Base-by-base conservation (phyloP, 805 yeast genomes). In the Starmerella sp. region DNA sequence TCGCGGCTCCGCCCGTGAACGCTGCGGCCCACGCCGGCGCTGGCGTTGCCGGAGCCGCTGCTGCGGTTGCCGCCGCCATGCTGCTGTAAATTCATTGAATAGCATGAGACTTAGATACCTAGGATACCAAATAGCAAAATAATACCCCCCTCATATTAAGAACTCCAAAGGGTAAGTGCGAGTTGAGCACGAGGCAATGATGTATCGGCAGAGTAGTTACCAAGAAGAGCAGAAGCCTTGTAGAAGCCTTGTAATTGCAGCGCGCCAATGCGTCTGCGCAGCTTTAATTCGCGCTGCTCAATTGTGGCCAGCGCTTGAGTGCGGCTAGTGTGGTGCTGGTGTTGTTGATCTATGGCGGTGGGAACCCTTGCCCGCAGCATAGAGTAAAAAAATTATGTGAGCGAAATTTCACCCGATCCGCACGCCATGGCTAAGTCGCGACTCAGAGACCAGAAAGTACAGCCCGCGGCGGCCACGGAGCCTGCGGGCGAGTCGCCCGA, bases 31-130 rank as follows among this genome's bases (percentile, higher is more conserved):
- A 15, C 44, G 34, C 53, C 22, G 47, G 39, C 11, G 43, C 48
- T 36, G 58, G 56, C 22, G 48, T 15, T 22, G 53, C 42, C 35
- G 54, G 51, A n/a, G 62, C 56, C 34, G 60, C 47, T 17, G 53
- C 47, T 11, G 62, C 60, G 29, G 47, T 41, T n/a, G 60, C 60
- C 46, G 48, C 52, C 15, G 63, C 57, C 41, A 54, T 60, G 38
- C 57, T 60, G n/a, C 51, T 57, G 37, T 59, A 53, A 51, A n/a
- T 22, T 22, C 22, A 11, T 36, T 32, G 31, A 30, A 39, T 5
- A 15, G 13, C n/a, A 28, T 6, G 6, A 37, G 15, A 10, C 17
- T 9, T 6, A 22, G 34, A 43, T 29, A 43, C 28, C 28, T 7
- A 14, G 15, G 17, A 37, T 14, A 37, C n/a, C 41, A 37, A 37